phyloP scores from a whole-genome alignment of 306 rosid genomes.

The barrel medic (Medicago truncatula) region MtrunA17r5.0-ANR NC_053042.1:28654001-28654500 shows the following conservation, averaged over 20 bases:
- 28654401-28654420: conserved; percentile 83
- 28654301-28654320: background rate
- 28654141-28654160: too few species aligned
- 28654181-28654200: background rate
- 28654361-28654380: background rate
- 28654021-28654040: conserved; percentile 78
- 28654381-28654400: conserved; percentile 47
- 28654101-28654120: conserved; percentile 10
- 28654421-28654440: conserved; percentile 90
- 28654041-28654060: conserved; percentile 77
- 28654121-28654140: too few species aligned
- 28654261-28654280: background rate
- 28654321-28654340: background rate
- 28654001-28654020: conserved; percentile 84
- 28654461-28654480: conserved; percentile 14
- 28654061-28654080: conserved; percentile 65
- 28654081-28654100: conserved; percentile 8
- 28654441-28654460: conserved; percentile 63
- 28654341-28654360: background rate
- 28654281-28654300: background rate
- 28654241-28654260: background rate
- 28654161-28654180: too few species aligned
- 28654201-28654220: background rate
- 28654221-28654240: background rate
- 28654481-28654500: background rate